Percentiles rank a stretch among this genome's conserved stretches.
These are phyloP conservation scores for Oryza nivara DNA, from an alignment of 176 grass and related monocot species.

Conservation along the genomic window DNA sequence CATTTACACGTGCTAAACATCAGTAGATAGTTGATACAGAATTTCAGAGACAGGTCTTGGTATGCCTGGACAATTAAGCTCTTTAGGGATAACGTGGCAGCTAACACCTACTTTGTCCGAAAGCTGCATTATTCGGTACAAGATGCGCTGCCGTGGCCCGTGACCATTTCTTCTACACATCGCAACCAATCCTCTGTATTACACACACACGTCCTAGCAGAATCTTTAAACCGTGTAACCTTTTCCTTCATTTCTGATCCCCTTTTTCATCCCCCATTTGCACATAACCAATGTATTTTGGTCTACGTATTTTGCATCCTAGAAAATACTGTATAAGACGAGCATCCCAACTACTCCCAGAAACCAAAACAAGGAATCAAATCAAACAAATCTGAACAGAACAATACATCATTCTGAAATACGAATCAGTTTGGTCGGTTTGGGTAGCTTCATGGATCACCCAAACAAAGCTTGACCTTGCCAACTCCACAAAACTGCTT, in stretches of 20 bases:
- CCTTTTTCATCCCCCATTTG: not conserved
- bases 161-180: not conserved
- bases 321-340: not conserved
- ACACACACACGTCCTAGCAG: not conserved
- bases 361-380: not conserved
- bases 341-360: not conserved
- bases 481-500: not conserved
- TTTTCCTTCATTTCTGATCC: not conserved
- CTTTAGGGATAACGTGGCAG: no score
- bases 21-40: no score
- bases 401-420: not conserved
- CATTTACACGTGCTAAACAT: not conserved
- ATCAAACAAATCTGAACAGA: not conserved
- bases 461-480: not conserved
- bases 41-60: not conserved
- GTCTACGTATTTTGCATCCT: not conserved
- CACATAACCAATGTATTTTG: not conserved
- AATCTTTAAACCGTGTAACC: not conserved
- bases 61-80: not conserved
- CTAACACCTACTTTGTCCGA: no score
- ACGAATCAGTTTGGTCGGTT: not conserved
- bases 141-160: no score
- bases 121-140: no score
- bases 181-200: not conserved
- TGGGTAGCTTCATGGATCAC: not conserved